Evolutionary conservation across 2,329 filamentous ascomycete species (phyloP).

Genomic region (Zasmidium cellare): DNA sequence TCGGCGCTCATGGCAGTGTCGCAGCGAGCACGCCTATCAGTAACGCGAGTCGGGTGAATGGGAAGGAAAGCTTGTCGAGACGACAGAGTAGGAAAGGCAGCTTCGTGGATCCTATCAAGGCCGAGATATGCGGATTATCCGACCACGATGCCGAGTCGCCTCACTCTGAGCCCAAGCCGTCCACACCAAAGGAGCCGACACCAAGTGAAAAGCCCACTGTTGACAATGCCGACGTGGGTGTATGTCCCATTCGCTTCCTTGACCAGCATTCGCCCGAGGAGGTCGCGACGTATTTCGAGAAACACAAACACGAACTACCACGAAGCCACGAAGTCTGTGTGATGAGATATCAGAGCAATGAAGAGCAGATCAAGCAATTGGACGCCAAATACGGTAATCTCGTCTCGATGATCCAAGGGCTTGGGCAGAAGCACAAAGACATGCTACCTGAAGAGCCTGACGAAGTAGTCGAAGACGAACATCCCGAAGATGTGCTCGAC

Average conservation of each 20-base stretch:
- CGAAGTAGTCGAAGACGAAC: constrained; percentile 47
- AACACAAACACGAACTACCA: constrained; percentile 91
- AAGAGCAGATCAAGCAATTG: constrained; percentile 79
- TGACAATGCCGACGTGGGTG: constrained; percentile 45
- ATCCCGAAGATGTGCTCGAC: constrained; percentile 49
- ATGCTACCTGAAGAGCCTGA: constrained; percentile 67
- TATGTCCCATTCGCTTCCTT: constrained; percentile 90
- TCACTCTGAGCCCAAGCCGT: constrained; percentile 1
- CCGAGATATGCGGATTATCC: constrained; percentile 37
- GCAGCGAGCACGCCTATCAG: constrained; percentile 28
- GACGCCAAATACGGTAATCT: constrained; percentile 93
- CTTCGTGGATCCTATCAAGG: constrained; percentile 37
- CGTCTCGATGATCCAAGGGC: constrained; percentile 89
- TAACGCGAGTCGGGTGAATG: constrained; percentile 36
- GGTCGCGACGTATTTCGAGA: constrained; percentile 89
- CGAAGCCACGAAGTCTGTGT: constrained; percentile 93
- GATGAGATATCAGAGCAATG: constrained; percentile 82
- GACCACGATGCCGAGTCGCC: constrained; percentile 21
- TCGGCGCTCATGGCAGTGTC: constrained; percentile 12
- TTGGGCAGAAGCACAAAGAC: constrained; percentile 83
- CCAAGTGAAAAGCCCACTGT: constrained; percentile 15
- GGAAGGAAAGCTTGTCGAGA: constrained; percentile 44
- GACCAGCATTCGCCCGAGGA: constrained; percentile 92
- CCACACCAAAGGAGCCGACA: constrained; percentile 15
- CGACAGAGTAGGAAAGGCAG: constrained; percentile 31